A percentile compares a stretch with the other conserved stretches of the same genome.
These are phyloP conservation scores for Croton laevigatus DNA, from an alignment of 441 rosid species.

Conservation along the genomic window DNA sequence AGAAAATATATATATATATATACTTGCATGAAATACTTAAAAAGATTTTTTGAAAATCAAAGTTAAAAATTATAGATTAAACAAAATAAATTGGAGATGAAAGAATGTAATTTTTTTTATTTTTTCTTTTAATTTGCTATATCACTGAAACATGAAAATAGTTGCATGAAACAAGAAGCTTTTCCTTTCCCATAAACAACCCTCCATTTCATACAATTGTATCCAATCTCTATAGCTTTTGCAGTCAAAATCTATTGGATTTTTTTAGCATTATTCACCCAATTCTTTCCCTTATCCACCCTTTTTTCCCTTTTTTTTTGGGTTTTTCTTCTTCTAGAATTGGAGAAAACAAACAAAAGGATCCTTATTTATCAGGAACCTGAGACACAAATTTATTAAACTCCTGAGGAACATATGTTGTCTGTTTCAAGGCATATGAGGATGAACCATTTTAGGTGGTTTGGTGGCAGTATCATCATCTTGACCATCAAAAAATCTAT, in stretches of 20 bases:
- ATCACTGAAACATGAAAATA: background rate
- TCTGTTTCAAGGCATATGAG: background rate
- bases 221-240: background rate
- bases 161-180: background rate
- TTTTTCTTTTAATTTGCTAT: background rate
- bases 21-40: too few relatives aligned
- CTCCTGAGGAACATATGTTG: background rate
- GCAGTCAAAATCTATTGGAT: background rate
- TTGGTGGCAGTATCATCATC: background rate
- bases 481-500: constrained; percentile 38
- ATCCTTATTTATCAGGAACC: background rate
- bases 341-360: background rate
- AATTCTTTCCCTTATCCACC: background rate
- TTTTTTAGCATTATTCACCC: background rate
- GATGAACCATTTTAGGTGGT: background rate
- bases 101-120: too few relatives aligned
- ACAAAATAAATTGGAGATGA: background rate
- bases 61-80: too few relatives aligned
- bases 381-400: background rate
- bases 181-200: background rate
- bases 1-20: too few relatives aligned
- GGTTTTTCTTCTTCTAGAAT: background rate
- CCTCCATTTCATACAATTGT: background rate
- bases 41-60: too few relatives aligned
- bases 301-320: background rate